A percentile compares a stretch with the other conserved stretches of the same genome.
Evolutionary conservation across 257 asterid genomes (phyloP).

Genomic region (Lithospermum erythrorhizon): DNA sequence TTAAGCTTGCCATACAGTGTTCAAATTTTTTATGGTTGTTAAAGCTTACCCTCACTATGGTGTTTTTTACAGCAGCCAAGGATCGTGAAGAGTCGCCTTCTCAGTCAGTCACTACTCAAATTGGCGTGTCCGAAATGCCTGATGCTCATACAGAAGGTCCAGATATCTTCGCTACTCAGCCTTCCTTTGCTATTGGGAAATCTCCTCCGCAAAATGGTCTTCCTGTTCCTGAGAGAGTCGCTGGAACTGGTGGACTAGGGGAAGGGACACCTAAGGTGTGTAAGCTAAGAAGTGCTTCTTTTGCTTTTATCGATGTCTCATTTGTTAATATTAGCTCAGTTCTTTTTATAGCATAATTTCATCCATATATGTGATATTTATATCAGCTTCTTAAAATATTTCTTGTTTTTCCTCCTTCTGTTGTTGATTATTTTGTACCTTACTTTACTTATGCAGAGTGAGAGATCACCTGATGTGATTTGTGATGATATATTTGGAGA

Average conservation of each 20-base stretch:
- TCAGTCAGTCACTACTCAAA: conserved; percentile 23
- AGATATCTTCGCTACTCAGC: conserved; percentile 42
- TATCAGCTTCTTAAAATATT: neutral
- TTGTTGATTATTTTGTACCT: neutral
- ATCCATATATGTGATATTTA: no score
- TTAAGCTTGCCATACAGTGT: no score
- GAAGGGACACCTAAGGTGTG: conserved; percentile 92
- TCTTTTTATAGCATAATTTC: neutral
- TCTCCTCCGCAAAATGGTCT: conserved; percentile 60
- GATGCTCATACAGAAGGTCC: conserved; percentile 37
- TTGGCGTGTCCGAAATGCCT: conserved; percentile 18
- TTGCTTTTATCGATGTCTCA: neutral
- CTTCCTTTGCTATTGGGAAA: conserved; percentile 69
- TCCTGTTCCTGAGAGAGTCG: conserved; percentile 31
- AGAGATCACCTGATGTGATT: neutral
- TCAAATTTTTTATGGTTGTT: no score
- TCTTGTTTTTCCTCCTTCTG: neutral
- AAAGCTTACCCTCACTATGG: neutral
- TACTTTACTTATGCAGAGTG: neutral
- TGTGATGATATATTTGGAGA: neutral
- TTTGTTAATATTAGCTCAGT: neutral
- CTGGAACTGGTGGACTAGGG: conserved; percentile 78
- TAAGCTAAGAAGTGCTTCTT: neutral
- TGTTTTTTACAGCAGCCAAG: conserved; percentile 20
- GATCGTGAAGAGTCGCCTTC: conserved; percentile 30